Evolutionary conservation across 2,329 filamentous ascomycete species (phyloP).

Genomic region (Ascochyta rabiei): DNA sequence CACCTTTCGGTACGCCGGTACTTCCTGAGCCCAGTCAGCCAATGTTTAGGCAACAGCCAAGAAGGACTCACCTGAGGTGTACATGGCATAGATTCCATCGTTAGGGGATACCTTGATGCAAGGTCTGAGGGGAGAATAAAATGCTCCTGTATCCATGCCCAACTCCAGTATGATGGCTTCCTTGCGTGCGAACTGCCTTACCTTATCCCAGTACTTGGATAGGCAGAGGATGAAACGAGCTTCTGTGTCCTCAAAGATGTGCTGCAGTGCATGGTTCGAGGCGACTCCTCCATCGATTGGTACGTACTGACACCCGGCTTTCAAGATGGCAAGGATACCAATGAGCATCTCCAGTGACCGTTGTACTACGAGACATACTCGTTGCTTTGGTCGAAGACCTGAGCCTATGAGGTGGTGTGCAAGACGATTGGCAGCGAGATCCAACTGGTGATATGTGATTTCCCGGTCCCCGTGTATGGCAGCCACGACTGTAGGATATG

Average conservation of each 20-base stretch:
- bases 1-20: slow-evolving; percentile 64
- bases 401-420: slow-evolving; percentile 40
- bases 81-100: slow-evolving; percentile 52
- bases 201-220: slow-evolving; percentile 39
- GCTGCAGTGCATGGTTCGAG: slow-evolving; percentile 48
- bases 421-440: slow-evolving; percentile 38
- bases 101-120: slow-evolving; percentile 21
- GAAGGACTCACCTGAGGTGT: slow-evolving; percentile 54
- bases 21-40: slow-evolving; percentile 44
- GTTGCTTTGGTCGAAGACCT: slow-evolving; percentile 47
- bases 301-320: slow-evolving; percentile 65
- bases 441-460: slow-evolving; percentile 41
- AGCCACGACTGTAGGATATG: slow-evolving; percentile 28
- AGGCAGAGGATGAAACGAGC: slow-evolving; percentile 58
- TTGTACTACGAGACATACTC: slow-evolving; percentile 61
- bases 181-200: slow-evolving; percentile 23
- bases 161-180: slow-evolving; percentile 30
- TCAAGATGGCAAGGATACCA: slow-evolving; percentile 62
- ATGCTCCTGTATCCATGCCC: slow-evolving; percentile 29
- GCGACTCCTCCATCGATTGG: slow-evolving; percentile 62
- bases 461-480: slow-evolving; percentile 27
- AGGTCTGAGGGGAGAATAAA: slow-evolving; percentile 30
- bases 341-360: slow-evolving; percentile 64
- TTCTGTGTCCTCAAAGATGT: slow-evolving; percentile 57
- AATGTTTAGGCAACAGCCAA: too few relatives aligned